phyloP scores from a whole-genome alignment of 1,284 basidiomycete genomes.

The Fistulina hepatica region DNA sequence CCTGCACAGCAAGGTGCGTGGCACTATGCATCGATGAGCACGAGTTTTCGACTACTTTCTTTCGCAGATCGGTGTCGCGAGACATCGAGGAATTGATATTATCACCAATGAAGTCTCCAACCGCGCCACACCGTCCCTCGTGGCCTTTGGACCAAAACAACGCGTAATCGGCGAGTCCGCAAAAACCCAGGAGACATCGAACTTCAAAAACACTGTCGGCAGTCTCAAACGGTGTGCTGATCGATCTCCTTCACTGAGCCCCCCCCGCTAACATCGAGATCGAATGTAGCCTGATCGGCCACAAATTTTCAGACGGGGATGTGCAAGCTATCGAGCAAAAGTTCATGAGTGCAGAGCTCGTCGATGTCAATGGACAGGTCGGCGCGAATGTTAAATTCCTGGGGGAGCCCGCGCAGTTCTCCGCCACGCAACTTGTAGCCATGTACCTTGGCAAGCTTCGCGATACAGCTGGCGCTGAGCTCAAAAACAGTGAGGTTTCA shows the following conservation, averaged over 20 bases:
- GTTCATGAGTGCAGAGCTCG: constrained; percentile 75
- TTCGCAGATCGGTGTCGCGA: constrained; percentile 81
- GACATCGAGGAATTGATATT: constrained; percentile 90
- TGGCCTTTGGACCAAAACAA: constrained; percentile 85
- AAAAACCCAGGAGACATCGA: constrained; percentile 95
- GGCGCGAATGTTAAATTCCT: constrained; percentile 81
- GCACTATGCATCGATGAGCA: constrained; percentile 9
- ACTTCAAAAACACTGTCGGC: constrained; percentile 93
- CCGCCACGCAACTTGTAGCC: constrained; percentile 78
- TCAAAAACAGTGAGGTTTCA: too few relatives aligned
- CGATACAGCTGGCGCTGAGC: constrained; percentile 74
- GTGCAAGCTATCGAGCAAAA: constrained; percentile 76
- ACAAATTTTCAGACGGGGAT: constrained; percentile 67
- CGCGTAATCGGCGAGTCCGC: constrained; percentile 85
- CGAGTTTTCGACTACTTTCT: constrained; percentile 13
- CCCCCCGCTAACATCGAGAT: too few relatives aligned
- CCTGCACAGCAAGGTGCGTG: constrained; percentile 68
- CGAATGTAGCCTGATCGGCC: constrained; percentile 79
- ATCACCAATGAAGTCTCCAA: constrained; percentile 94
- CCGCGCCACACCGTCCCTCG: constrained; percentile 87
- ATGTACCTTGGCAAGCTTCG: constrained; percentile 83
- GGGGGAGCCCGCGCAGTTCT: constrained; percentile 68
- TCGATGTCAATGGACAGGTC: constrained; percentile 73
- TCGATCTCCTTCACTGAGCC: too few relatives aligned
- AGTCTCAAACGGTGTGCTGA: constrained; percentile 83